Conservation (phyloP, 2,329 filamentous ascomycete genomes). For the Exserohilum rostratum region DNA sequence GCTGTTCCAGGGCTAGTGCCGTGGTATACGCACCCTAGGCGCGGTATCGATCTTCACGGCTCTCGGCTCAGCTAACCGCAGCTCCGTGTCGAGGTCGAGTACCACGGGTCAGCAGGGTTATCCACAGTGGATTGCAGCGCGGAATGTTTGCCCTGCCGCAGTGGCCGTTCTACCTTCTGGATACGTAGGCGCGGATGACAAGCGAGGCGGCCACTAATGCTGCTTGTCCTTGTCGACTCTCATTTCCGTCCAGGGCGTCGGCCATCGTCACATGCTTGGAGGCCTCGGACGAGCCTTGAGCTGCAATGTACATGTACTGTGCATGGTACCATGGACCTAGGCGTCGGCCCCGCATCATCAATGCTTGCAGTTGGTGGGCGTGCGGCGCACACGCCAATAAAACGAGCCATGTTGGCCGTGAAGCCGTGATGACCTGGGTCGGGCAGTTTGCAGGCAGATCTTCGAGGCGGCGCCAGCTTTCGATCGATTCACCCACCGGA, state of each 20-base stretch:
- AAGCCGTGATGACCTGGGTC: slow-evolving; percentile 24
- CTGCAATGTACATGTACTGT: slow-evolving; percentile 24
- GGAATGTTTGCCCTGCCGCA: slow-evolving; percentile 13
- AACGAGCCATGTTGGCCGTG: slow-evolving; percentile 33
- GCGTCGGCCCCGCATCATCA: slow-evolving; percentile 37
- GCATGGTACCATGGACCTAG: slow-evolving; percentile 32
- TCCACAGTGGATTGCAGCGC: slow-evolving; percentile 7
- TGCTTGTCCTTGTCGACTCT: slow-evolving; percentile 5
- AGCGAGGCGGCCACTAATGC: slow-evolving; percentile 12
- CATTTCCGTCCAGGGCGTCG: neutral
- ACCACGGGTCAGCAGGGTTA: slow-evolving; percentile 8
- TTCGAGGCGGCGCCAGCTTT: slow-evolving; percentile 36
- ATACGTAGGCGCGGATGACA: slow-evolving; percentile 10
- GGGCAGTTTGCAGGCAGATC: slow-evolving; percentile 47
- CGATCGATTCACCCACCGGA: slow-evolving; percentile 45
- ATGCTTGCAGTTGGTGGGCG: slow-evolving; percentile 17
- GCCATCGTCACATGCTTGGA: slow-evolving; percentile 4
- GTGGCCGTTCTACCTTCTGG: slow-evolving; percentile 13
- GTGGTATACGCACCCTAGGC: slow-evolving; percentile 31
- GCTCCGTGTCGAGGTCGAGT: slow-evolving; percentile 37
- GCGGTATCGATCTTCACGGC: slow-evolving; percentile 24
- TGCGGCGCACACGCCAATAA: slow-evolving; percentile 14
- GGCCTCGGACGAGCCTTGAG: neutral
- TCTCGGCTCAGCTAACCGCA: slow-evolving; percentile 37
- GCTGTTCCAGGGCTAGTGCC: slow-evolving; percentile 27